Base-by-base conservation (phyloP, 2,329 filamentous ascomycete genomes). In the Hymenoscyphus repandus region DNA sequence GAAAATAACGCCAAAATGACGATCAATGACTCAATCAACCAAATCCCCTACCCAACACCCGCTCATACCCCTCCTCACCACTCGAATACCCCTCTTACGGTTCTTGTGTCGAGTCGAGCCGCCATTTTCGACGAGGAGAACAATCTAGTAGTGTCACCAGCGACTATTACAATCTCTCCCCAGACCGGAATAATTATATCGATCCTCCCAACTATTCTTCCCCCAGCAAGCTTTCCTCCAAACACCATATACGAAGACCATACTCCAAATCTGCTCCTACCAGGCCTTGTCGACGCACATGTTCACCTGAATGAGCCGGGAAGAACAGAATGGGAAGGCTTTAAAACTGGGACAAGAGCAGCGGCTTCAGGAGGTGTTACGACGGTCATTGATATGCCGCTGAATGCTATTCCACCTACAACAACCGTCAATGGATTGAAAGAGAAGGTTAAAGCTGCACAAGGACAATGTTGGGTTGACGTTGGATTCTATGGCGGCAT, bases 401-500 rank as follows among this genome's bases (percentile, higher is more conserved):
- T 97, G 55, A 99, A 99, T 71, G 90, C 92, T 44, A 95, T 99
- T 48, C 93, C 93, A 33, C 93, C 93, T 0, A 99, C 93, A 0
- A 97, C 92, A 9, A 97, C 92, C 0, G 77, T 97, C 2, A 74
- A 76, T 15, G 89, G 87, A 6, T 79, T 99, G 59, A 76, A 86
- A 55, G 87, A 90, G 73, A 99, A 99, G 75, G 75, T 96, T 42
- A 79, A 80, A 27, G 93, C 93, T 20, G 90, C 90, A 37, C 71
- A 80, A 54, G 90, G 88, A 32, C 86, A 97, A 71, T 96, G 92
- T 71, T 99, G 92, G 92, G 90, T 97, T 22, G 93, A 97, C 63
- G 91, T 97, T n/a, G 93, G 90, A 30, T 97, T 99, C 70, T 97
- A 97, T 66, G 93, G 93, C 22, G 93, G 93, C 31, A 83, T 97